Conservation (phyloP, 495 filamentous ascomycete species). For the Neurospora tetrasperma region DNA sequence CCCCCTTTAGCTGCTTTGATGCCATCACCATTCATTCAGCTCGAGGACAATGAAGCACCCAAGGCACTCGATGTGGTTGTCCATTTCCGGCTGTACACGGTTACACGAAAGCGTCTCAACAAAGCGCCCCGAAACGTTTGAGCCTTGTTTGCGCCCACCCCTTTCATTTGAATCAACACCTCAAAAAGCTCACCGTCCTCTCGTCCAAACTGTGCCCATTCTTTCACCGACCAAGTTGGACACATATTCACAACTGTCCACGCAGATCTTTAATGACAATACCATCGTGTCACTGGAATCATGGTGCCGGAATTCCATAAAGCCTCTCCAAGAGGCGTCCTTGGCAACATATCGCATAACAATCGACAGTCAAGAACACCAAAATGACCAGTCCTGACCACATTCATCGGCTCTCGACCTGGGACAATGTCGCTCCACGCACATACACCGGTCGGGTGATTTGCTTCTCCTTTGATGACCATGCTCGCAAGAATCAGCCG, state of each 20-base stretch:
- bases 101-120: background rate
- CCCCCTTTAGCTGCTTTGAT: background rate
- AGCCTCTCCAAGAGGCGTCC: background rate
- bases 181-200: background rate
- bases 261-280: background rate
- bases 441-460: conserved; percentile 25
- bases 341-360: background rate
- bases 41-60: background rate
- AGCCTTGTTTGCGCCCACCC: background rate
- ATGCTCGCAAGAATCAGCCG: conserved; percentile 7
- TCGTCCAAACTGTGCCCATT: background rate
- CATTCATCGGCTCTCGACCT: conserved; percentile 14
- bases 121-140: background rate
- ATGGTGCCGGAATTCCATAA: background rate
- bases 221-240: background rate
- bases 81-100: background rate
- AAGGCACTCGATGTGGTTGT: background rate
- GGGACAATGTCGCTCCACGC: conserved; percentile 26
- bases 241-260: background rate
- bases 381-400: background rate
- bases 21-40: background rate
- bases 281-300: background rate
- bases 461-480: conserved; percentile 24
- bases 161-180: background rate
- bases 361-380: background rate